Percentiles rank a stretch among this genome's conserved stretches.
Conservation (phyloP, 108 stramenopile species). For the Cyclotella sp. region DNA sequence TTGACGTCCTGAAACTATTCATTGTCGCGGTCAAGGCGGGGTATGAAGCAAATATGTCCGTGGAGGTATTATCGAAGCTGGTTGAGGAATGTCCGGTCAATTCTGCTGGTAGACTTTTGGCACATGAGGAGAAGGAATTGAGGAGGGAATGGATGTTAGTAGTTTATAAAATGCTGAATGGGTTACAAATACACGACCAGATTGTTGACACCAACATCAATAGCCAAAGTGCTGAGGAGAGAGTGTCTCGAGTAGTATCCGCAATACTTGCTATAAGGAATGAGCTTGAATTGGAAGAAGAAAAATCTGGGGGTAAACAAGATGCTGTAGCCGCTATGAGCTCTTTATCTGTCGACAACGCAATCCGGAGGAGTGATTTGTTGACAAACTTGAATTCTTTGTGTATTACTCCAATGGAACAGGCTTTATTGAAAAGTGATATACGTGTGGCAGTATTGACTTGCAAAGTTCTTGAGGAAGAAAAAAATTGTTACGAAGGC, state of each 20-base stretch:
- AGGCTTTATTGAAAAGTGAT: slow-evolving; percentile 71
- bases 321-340: slow-evolving; percentile 20
- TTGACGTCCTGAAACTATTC: slow-evolving; percentile 86
- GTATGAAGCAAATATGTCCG: slow-evolving; percentile 65
- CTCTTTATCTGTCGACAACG: slow-evolving; percentile 41
- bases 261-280: slow-evolving; percentile 9
- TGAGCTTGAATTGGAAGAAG: slow-evolving; percentile 15
- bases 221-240: not conserved
- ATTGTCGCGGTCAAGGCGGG: slow-evolving; percentile 79
- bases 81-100: slow-evolving; percentile 54
- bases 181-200: slow-evolving; percentile 7
- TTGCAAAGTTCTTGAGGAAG: slow-evolving; percentile 64
- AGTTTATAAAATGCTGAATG: slow-evolving; percentile 67
- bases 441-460: slow-evolving; percentile 71
- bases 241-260: slow-evolving; percentile 21
- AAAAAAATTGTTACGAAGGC: slow-evolving; percentile 37
- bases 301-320: slow-evolving; percentile 34
- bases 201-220: not conserved
- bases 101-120: slow-evolving; percentile 73
- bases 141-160: slow-evolving; percentile 69
- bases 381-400: slow-evolving; percentile 24
- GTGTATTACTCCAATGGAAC: slow-evolving; percentile 56
- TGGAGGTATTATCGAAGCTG: slow-evolving; percentile 39
- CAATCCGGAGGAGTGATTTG: slow-evolving; percentile 9
- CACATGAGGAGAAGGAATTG: slow-evolving; percentile 75